Percentiles rank a stretch among this genome's conserved stretches.
These are phyloP conservation scores for Rutstroemia sp. DNA, from an alignment of 2,329 filamentous ascomycete genomes.

Conservation along the genomic window DNA sequence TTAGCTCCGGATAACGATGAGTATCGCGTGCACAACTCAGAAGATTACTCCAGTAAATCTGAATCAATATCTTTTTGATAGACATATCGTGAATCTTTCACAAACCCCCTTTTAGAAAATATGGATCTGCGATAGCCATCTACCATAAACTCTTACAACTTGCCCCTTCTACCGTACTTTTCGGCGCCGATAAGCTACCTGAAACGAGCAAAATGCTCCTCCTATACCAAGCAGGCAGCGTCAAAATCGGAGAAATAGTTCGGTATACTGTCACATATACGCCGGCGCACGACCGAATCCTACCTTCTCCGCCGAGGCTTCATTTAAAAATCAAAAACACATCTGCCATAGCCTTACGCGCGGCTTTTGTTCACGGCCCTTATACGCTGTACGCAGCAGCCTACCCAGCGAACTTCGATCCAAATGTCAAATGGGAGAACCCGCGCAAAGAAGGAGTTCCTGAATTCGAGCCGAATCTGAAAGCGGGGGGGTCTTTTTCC, in stretches of 20 bases:
- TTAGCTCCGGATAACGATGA: not conserved
- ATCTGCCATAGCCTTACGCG: constrained; percentile 80
- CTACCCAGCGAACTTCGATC: constrained; percentile 76
- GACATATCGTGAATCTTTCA: not conserved
- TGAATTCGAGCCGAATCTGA: constrained; percentile 93
- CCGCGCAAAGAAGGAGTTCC: constrained; percentile 68
- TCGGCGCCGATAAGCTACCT: not conserved
- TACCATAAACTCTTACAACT: no score
- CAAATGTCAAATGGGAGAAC: constrained; percentile 68
- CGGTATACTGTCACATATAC: constrained; percentile 91
- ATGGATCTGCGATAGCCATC: not conserved
- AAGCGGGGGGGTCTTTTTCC: constrained; percentile 83
- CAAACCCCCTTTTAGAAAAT: not conserved
- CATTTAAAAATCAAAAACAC: constrained; percentile 88
- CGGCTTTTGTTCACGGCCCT: constrained; percentile 92
- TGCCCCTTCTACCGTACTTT: not conserved
- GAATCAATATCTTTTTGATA: not conserved
- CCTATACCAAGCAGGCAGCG: constrained; percentile 80
- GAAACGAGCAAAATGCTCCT: constrained; percentile 63
- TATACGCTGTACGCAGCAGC: constrained; percentile 85
- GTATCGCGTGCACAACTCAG: not conserved
- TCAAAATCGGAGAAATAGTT: constrained; percentile 91
- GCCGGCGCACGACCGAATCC: constrained; percentile 78
- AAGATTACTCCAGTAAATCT: no score
- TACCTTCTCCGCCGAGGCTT: constrained; percentile 74